phyloP scores from a whole-genome alignment of 2,329 filamentous ascomycete genomes.

The Diatrype stigma region DNA sequence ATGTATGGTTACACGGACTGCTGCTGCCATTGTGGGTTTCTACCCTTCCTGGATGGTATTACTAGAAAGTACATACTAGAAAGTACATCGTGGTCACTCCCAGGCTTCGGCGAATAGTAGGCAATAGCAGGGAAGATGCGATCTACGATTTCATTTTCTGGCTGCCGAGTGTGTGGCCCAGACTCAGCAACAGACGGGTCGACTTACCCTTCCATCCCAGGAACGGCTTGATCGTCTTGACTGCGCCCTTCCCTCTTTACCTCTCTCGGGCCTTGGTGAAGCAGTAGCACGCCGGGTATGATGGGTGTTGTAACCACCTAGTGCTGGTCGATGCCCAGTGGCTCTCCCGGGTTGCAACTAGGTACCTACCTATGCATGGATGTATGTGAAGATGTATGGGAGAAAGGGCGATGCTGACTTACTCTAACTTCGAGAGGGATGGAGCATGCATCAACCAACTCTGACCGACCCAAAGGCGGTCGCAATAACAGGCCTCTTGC shows the following conservation, averaged over 20 bases:
- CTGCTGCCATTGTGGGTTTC: constrained; percentile 7
- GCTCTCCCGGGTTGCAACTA: constrained; percentile 11
- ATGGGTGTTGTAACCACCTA: neutral
- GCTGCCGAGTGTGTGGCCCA: neutral
- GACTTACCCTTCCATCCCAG: neutral
- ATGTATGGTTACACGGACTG: neutral
- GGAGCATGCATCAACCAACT: constrained; percentile 21
- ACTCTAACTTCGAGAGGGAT: constrained; percentile 16
- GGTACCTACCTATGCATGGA: too few species aligned
- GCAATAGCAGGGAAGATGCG: neutral
- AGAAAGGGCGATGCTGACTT: constrained; percentile 11
- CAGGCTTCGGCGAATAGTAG: neutral
- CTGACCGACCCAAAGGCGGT: constrained; percentile 16
- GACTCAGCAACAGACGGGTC: neutral
- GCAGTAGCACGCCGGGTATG: neutral
- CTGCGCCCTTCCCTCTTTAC: neutral
- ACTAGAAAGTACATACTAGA: too few species aligned
- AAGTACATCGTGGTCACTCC: too few species aligned
- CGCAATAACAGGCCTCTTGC: constrained; percentile 18
- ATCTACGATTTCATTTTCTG: neutral
- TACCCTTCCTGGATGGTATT: constrained; percentile 6
- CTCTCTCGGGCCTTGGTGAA: neutral
- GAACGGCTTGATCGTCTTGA: neutral
- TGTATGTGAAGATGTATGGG: too few species aligned
- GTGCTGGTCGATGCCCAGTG: constrained; percentile 4